phyloP scores from a whole-genome alignment of 2,329 filamentous ascomycete species.

The Epichloe festucae region DNA sequence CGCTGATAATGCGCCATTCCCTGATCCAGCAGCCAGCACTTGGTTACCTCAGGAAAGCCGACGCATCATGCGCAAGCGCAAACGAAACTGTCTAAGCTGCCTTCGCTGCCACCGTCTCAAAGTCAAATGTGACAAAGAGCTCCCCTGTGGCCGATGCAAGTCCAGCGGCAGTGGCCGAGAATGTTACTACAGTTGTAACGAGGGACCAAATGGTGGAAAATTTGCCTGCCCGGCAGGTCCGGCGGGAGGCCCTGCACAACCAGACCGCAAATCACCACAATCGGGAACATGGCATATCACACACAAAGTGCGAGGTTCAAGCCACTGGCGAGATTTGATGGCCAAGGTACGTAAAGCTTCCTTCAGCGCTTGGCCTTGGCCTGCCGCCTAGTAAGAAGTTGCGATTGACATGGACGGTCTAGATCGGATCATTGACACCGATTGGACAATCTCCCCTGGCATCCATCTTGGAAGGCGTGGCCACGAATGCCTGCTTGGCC shows the following conservation, averaged over 20 bases:
- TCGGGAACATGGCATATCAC: slow-evolving; percentile 21
- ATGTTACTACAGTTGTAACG: slow-evolving; percentile 25
- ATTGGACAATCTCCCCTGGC: slow-evolving; percentile 15
- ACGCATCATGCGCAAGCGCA: slow-evolving; percentile 21
- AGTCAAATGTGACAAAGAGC: slow-evolving; percentile 25
- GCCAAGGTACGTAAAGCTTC: slow-evolving; percentile 17
- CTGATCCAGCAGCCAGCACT: slow-evolving; percentile 2
- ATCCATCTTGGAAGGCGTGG: slow-evolving; percentile 18
- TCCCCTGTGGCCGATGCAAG: slow-evolving; percentile 23
- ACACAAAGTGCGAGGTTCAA: slow-evolving; percentile 21
- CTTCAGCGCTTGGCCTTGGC: no score
- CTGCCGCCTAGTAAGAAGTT: neutral
- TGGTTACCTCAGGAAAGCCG: slow-evolving; percentile 3
- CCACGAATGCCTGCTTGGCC: slow-evolving; percentile 22
- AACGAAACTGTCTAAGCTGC: slow-evolving; percentile 23
- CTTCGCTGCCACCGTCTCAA: slow-evolving; percentile 24
- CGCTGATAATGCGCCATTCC: slow-evolving; percentile 4
- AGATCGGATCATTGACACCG: slow-evolving; percentile 17
- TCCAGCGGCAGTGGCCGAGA: slow-evolving; percentile 21
- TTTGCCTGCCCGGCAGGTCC: slow-evolving; percentile 20
- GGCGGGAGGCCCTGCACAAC: slow-evolving; percentile 12
- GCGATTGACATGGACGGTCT: neutral
- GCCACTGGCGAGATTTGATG: slow-evolving; percentile 25
- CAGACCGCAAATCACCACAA: slow-evolving; percentile 12
- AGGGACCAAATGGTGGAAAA: slow-evolving; percentile 22